These are phyloP conservation scores for Coemansia sp. DNA, from an alignment of 192 early-diverging fungal genomes.

Conservation along the genomic window DNA sequence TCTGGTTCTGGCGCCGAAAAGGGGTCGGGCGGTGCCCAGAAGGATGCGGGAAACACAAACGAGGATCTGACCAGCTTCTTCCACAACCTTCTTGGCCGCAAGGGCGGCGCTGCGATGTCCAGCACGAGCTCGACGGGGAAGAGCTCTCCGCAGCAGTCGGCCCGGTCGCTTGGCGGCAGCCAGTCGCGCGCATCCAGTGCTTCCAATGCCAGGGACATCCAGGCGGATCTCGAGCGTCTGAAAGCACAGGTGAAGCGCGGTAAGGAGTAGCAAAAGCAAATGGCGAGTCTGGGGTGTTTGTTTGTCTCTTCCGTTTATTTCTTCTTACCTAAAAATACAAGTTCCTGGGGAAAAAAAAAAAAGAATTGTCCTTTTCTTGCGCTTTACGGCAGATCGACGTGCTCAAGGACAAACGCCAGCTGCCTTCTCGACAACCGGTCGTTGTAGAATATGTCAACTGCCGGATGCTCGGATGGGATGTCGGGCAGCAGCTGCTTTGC, in stretches of 20 bases:
- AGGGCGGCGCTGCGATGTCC: constrained; percentile 41
- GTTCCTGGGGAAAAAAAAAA: not conserved
- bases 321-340: not conserved
- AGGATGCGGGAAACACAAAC: constrained; percentile 55
- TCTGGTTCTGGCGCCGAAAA: not conserved
- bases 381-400: constrained; percentile 1
- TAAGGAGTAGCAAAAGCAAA: constrained; percentile 16
- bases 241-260: constrained; percentile 46
- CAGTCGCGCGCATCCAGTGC: constrained; percentile 20
- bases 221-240: constrained; percentile 50
- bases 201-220: constrained; percentile 34
- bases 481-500: constrained; percentile 26
- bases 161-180: constrained; percentile 20
- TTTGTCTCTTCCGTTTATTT: not conserved
- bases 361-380: not conserved
- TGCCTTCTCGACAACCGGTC: constrained; percentile 6
- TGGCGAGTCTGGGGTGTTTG: too few species aligned
- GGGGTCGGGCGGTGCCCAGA: not conserved
- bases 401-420: constrained; percentile 17
- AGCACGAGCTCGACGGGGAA: constrained; percentile 35
- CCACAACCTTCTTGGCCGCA: constrained; percentile 76
- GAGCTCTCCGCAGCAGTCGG: constrained; percentile 41
- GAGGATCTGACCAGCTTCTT: constrained; percentile 90
- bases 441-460: constrained; percentile 14
- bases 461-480: constrained; percentile 21